Evolutionary conservation across 2,329 filamentous ascomycete species (phyloP), one percentile per base, ranked within the genome.

Genomic region (Westerdykella aurantiaca): DNA sequence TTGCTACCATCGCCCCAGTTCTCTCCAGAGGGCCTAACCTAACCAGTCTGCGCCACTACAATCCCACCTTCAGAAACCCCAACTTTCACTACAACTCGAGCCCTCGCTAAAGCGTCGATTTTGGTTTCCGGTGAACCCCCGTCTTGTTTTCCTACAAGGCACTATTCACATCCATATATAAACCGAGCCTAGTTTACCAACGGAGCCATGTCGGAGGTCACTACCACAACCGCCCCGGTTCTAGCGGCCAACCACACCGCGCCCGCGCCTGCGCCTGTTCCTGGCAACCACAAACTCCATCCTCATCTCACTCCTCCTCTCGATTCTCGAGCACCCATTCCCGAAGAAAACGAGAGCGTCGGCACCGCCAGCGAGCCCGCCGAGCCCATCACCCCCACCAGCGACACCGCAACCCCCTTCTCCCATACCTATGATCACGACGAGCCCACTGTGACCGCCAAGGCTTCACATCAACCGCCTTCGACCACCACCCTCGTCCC

Each of bases 371-470:
- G 64, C 48, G 67, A 69, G 43, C 58, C 60, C n/a, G 52, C 53
- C 34, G 66, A 69, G 42, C 67, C 67, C 13, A 52, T 66, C 34
- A 69, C 67, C n/a, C 67, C 67, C 11, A 62, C 53, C 4, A 67
- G 61, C 49, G 62, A 66, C 46, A 48, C 50, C 44, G 50, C 50
- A 38, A 29, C 47, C 1, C 48, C 57, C 6, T 62, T 62, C 31
- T 49, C 56, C 5, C 48, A 67, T 38, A 49, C 56, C 2, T 66
- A 66, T 43, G 53, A 53, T 29, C 51, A 59, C 39, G 56, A 66
- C 41, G 61, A 58, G 4, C 45, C 48, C 22, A 45, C 44, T 43
- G 55, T 58, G 38, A 44, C 50, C 38, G 49, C 25, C 7, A 29
- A 29, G 25, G 4, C 25, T 9, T 12, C 25, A 12, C 25, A 29